These are phyloP conservation scores for Beauveria varroae DNA, from an alignment of 2,329 filamentous ascomycete species.

Conservation along the genomic window DNA sequence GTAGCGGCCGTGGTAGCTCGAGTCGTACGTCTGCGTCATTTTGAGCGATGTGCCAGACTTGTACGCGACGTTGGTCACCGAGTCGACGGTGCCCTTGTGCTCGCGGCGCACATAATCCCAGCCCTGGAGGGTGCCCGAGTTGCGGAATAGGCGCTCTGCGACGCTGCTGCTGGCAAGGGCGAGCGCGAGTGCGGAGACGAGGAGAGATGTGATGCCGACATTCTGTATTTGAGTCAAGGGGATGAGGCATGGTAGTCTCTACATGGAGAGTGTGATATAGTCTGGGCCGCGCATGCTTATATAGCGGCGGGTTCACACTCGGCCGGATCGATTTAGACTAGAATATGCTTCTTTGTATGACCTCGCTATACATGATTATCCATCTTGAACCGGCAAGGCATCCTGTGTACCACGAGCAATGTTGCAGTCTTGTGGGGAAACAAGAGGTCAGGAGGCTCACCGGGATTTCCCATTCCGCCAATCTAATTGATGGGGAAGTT, in stretches of 20 bases:
- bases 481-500: neutral
- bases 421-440: neutral
- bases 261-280: neutral
- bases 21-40: slow-evolving; percentile 37
- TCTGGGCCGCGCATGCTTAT: neutral
- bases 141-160: slow-evolving; percentile 33
- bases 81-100: slow-evolving; percentile 32
- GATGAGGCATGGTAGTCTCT: neutral
- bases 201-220: slow-evolving; percentile 11
- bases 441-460: neutral
- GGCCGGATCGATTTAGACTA: neutral
- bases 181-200: slow-evolving; percentile 16
- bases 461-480: neutral
- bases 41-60: slow-evolving; percentile 32
- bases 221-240: neutral
- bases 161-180: slow-evolving; percentile 18
- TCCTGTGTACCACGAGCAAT: no score
- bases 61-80: slow-evolving; percentile 34
- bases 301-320: neutral
- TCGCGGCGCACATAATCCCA: slow-evolving; percentile 34
- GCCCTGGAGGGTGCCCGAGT: slow-evolving; percentile 31
- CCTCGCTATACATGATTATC: neutral
- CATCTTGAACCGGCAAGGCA: neutral
- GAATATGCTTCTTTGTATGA: no score
- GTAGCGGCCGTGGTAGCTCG: slow-evolving; percentile 35